Percentiles rank a stretch among this genome's conserved stretches.
These are phyloP conservation scores for Leccinum subgranulosum DNA, from an alignment of 768 basidiomycete species.

Conservation along the genomic window DNA sequence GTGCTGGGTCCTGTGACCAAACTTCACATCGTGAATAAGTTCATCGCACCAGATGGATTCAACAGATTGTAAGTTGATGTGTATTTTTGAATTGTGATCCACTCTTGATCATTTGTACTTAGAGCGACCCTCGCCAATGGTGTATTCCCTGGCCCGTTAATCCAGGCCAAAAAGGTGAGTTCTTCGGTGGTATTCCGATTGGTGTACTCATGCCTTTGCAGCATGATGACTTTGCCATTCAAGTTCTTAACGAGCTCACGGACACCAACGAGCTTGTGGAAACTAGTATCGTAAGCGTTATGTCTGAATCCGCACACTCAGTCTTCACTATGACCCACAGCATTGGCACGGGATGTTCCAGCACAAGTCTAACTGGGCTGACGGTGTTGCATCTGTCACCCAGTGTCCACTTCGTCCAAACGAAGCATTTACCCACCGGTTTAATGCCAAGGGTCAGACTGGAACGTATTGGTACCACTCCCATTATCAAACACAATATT, in stretches of 20 bases:
- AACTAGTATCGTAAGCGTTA: not conserved
- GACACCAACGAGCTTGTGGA: not conserved
- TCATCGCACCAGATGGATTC: slow-evolving; percentile 49
- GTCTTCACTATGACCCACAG: slow-evolving; percentile 5
- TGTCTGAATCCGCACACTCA: not conserved
- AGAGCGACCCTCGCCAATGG: slow-evolving; percentile 45
- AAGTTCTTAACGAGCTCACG: slow-evolving; percentile 36
- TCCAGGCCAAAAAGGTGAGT: slow-evolving; percentile 36
- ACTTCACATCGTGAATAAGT: slow-evolving; percentile 36
- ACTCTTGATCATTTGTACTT: not conserved
- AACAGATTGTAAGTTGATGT: slow-evolving; percentile 31
- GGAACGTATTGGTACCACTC: slow-evolving; percentile 54
- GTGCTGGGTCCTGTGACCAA: slow-evolving; percentile 21
- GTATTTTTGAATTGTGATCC: not conserved
- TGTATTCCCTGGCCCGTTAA: slow-evolving; percentile 45
- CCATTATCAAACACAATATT: slow-evolving; percentile 36
- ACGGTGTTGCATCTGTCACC: slow-evolving; percentile 39
- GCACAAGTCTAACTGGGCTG: slow-evolving; percentile 26
- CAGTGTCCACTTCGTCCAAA: slow-evolving; percentile 41
- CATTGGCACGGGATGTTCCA: not conserved
- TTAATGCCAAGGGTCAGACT: slow-evolving; percentile 28
- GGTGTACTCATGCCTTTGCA: slow-evolving; percentile 10
- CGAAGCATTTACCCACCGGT: slow-evolving; percentile 36
- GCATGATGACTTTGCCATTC: slow-evolving; percentile 38
- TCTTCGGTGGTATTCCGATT: not conserved